Conservation (phyloP, 129 eudicot species). For the Flaveria trinervia region DNA sequence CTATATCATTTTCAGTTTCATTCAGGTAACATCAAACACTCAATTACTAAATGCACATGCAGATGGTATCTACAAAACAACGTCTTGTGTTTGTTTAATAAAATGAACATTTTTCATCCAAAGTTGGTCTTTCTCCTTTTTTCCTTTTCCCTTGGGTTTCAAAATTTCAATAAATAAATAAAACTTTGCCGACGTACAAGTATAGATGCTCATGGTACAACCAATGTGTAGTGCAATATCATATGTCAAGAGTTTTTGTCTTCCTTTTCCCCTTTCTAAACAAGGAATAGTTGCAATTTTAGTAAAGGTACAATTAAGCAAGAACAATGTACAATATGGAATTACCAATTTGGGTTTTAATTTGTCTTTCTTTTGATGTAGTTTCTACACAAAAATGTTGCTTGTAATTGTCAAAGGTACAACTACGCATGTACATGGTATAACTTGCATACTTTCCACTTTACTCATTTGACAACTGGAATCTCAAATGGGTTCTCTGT, state of each 20-base stretch:
- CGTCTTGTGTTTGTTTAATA: neutral
- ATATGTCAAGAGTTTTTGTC: no score
- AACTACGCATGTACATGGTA: neutral
- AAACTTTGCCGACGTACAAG: no score
- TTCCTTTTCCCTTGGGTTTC: neutral
- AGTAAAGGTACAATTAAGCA: slow-evolving; percentile 7
- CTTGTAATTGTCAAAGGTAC: slow-evolving; percentile 10
- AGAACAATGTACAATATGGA: neutral
- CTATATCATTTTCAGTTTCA: no score
- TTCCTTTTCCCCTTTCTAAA: no score
- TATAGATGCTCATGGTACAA: no score
- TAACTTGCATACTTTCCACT: neutral
- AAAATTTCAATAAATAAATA: neutral
- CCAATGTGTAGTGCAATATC: no score
- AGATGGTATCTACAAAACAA: no score
- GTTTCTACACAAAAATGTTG: slow-evolving; percentile 2
- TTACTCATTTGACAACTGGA: neutral
- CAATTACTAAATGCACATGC: no score
- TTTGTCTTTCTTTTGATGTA: neutral
- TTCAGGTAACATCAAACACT: no score
- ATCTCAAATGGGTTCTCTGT: neutral
- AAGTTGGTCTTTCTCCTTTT: neutral
- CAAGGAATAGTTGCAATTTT: no score
- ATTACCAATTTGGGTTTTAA: slow-evolving; percentile 2
- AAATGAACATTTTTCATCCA: neutral